Evolutionary conservation across 2,329 filamentous ascomycete species (phyloP).

Genomic region (Xylaria sp.): DNA sequence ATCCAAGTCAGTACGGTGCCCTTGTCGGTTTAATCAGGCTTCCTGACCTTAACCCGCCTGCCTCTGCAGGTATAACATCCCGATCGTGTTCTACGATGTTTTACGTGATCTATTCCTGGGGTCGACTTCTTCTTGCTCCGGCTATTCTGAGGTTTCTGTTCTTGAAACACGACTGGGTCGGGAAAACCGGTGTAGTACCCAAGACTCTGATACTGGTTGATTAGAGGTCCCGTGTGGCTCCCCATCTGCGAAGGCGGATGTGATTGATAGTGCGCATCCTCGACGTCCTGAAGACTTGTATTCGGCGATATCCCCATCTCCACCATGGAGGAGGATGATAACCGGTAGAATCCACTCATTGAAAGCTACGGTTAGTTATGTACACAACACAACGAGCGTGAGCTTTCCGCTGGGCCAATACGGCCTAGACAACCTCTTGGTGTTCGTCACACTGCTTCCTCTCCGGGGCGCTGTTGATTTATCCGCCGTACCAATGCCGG

Average conservation of each 20-base stretch:
- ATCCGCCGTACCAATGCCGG: constrained; percentile 16
- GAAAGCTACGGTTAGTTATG: constrained; percentile 36
- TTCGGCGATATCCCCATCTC: constrained; percentile 54
- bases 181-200: constrained; percentile 63
- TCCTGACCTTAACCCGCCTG: constrained; percentile 81
- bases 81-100: constrained; percentile 91
- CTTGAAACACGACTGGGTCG: constrained; percentile 61
- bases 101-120: constrained; percentile 75
- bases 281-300: constrained; percentile 56
- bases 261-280: constrained; percentile 55
- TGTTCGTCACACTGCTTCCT: constrained; percentile 24
- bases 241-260: constrained; percentile 50
- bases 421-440: constrained; percentile 19
- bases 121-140: constrained; percentile 63
- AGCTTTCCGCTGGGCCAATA: constrained; percentile 3
- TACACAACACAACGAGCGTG: constrained; percentile 21
- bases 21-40: neutral
- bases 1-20: constrained; percentile 42
- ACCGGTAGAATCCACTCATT: constrained; percentile 69
- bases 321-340: constrained; percentile 65
- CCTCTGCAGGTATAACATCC: constrained; percentile 93
- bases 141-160: constrained; percentile 57
- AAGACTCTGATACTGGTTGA: constrained; percentile 59
- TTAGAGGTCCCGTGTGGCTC: constrained; percentile 50
- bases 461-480: constrained; percentile 1